Percentiles rank a stretch among this genome's conserved stretches.
These are phyloP conservation scores for Aphanoascus verrucosus DNA, from an alignment of 2,329 filamentous ascomycete genomes.

Conservation along the genomic window DNA sequence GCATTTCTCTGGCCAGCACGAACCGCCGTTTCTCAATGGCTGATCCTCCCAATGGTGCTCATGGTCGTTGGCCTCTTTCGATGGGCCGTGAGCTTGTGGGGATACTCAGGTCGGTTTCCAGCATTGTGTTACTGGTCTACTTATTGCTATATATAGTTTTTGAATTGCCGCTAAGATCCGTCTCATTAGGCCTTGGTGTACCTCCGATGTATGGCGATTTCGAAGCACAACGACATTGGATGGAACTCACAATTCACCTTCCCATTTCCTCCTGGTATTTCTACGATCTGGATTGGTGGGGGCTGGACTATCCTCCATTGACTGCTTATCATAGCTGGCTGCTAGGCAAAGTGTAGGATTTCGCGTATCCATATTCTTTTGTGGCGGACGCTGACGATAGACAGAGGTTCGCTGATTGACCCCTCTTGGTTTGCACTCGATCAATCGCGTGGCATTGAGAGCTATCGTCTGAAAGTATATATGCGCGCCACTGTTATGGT, in stretches of 20 bases:
- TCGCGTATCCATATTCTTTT: background rate
- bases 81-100: constrained; percentile 88
- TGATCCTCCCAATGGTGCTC: constrained; percentile 73
- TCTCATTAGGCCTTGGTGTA: constrained; percentile 53
- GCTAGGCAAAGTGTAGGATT: constrained; percentile 62
- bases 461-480: constrained; percentile 73
- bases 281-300: constrained; percentile 94
- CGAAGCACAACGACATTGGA: constrained; percentile 96
- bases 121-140: background rate
- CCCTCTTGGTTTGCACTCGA: constrained; percentile 80
- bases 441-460: constrained; percentile 69
- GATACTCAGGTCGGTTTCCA: constrained; percentile 66
- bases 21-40: constrained; percentile 76
- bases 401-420: constrained; percentile 61
- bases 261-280: constrained; percentile 96
- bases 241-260: constrained; percentile 85
- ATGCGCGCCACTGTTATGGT: constrained; percentile 88
- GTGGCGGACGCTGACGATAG: background rate
- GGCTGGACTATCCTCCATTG: constrained; percentile 90
- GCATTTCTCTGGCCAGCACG: constrained; percentile 92
- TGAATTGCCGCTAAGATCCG: background rate
- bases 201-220: constrained; percentile 95
- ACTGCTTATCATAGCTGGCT: constrained; percentile 98
- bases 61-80: constrained; percentile 87
- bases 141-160: background rate